Percentiles rank a stretch among this genome's conserved stretches.
These are phyloP conservation scores for Aspergillus intermedius DNA, from an alignment of 2,329 filamentous ascomycete genomes.

Conservation along the genomic window DNA sequence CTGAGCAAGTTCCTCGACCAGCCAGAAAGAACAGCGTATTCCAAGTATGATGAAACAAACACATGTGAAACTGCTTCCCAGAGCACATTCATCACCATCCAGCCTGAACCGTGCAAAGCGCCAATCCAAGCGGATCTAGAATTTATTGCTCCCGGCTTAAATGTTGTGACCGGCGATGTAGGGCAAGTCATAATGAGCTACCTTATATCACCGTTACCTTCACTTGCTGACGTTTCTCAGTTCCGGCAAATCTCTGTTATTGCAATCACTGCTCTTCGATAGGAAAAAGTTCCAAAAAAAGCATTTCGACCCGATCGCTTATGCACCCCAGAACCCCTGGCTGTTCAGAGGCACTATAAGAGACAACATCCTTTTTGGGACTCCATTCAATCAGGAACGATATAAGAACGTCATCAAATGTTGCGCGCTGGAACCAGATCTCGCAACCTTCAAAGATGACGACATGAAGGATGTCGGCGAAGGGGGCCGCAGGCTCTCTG, in stretches of 20 bases:
- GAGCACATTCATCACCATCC: neutral
- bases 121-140: neutral
- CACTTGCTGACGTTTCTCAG: constrained; percentile 1
- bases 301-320: constrained; percentile 19
- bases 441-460: constrained; percentile 48
- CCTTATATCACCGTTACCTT: neutral
- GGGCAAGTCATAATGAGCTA: constrained; percentile 1
- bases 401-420: constrained; percentile 56
- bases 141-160: constrained; percentile 2
- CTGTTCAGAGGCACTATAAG: constrained; percentile 58
- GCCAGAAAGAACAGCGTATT: neutral
- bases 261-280: constrained; percentile 3
- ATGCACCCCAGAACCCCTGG: constrained; percentile 56
- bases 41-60: neutral
- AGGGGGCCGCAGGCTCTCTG: constrained; percentile 56
- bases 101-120: neutral
- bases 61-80: neutral
- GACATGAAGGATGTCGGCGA: constrained; percentile 56
- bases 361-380: constrained; percentile 59
- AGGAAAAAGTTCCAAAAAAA: constrained; percentile 1
- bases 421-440: constrained; percentile 51
- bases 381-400: constrained; percentile 45
- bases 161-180: constrained; percentile 4
- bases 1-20: constrained; percentile 6
- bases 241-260: constrained; percentile 3